Percentiles rank a stretch among this genome's conserved stretches.
Evolutionary conservation across 768 basidiomycete species (phyloP).

Genomic region (Baorangia bicolor): DNA sequence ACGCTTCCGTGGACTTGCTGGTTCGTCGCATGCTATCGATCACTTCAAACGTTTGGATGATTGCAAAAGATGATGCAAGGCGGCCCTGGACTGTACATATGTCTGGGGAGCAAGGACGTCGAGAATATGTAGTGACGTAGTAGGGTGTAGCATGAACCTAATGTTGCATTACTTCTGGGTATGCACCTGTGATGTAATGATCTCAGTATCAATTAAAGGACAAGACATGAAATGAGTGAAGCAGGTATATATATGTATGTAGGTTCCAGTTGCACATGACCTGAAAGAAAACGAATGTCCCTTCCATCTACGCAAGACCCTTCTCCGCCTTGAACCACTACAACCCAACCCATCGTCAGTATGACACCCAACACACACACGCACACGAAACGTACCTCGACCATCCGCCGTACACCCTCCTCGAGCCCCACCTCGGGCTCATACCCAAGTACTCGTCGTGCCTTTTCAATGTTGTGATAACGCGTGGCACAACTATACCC

Average conservation of each 20-base stretch:
- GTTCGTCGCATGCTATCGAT: background rate
- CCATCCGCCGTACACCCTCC: conserved; percentile 79
- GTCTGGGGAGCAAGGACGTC: too few relatives aligned
- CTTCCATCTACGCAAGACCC: conserved; percentile 18
- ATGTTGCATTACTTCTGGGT: too few relatives aligned
- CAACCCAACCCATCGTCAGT: background rate
- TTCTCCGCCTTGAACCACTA: conserved; percentile 35
- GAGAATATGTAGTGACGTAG: too few relatives aligned
- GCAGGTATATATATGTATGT: conserved; percentile 2
- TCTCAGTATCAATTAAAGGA: conserved; percentile 2
- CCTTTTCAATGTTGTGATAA: conserved; percentile 95
- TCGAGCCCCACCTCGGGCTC: conserved; percentile 87
- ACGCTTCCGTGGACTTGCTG: background rate
- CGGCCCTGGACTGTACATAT: too few relatives aligned
- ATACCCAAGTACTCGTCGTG: conserved; percentile 87
- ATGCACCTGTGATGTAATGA: too few relatives aligned
- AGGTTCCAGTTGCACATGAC: background rate
- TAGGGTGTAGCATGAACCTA: too few relatives aligned
- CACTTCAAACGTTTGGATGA: too few relatives aligned
- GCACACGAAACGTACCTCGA: conserved; percentile 55
- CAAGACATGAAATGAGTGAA: background rate
- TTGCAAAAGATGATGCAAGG: too few relatives aligned
- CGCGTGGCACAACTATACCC: conserved; percentile 74
- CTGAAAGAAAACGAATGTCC: background rate
- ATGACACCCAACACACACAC: background rate